Percentiles rank a stretch among this genome's conserved stretches.
Evolutionary conservation across 2,329 filamentous ascomycete species (phyloP).

Genomic region (Pseudodiploospora longispora): DNA sequence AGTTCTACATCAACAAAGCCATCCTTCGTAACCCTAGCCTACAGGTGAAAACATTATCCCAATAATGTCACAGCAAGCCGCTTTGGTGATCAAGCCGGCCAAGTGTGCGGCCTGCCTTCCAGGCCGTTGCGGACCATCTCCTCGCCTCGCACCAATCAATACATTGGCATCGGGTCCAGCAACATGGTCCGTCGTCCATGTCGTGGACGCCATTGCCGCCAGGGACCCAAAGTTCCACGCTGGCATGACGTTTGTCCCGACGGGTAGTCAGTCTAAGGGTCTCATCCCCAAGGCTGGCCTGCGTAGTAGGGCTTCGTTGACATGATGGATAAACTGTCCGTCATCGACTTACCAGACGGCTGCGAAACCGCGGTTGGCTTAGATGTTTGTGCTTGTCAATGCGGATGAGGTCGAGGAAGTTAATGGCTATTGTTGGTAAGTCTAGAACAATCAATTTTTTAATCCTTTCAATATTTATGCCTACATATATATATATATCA

Average conservation of each 20-base stretch:
- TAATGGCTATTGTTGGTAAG: conserved; percentile 76
- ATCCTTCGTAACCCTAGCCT: too few relatives aligned
- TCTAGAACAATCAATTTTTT: conserved; percentile 4
- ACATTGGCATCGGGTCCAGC: conserved; percentile 72
- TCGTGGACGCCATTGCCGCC: conserved; percentile 69
- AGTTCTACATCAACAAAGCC: too few relatives aligned
- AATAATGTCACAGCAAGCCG: too few relatives aligned
- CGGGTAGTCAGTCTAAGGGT: conserved; percentile 81
- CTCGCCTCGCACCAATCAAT: conserved; percentile 44
- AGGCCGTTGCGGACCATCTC: conserved; percentile 67
- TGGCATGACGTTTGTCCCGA: conserved; percentile 79
- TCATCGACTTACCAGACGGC: too few relatives aligned
- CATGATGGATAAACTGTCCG: too few relatives aligned
- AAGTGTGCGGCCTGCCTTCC: conserved; percentile 44
- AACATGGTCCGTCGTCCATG: conserved; percentile 67
- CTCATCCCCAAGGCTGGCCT: conserved; percentile 75
- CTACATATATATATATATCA: conserved; percentile 38
- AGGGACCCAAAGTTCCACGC: conserved; percentile 45
- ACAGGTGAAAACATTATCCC: too few relatives aligned
- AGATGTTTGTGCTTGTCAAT: too few relatives aligned
- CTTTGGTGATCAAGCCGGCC: too few relatives aligned
- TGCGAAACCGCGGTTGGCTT: too few relatives aligned
- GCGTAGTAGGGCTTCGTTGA: too few relatives aligned
- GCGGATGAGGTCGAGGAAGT: conserved; percentile 47
- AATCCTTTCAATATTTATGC: too few relatives aligned